Conservation (phyloP, 441 rosid genomes). For the Pelargonium fulgidum region DNA sequence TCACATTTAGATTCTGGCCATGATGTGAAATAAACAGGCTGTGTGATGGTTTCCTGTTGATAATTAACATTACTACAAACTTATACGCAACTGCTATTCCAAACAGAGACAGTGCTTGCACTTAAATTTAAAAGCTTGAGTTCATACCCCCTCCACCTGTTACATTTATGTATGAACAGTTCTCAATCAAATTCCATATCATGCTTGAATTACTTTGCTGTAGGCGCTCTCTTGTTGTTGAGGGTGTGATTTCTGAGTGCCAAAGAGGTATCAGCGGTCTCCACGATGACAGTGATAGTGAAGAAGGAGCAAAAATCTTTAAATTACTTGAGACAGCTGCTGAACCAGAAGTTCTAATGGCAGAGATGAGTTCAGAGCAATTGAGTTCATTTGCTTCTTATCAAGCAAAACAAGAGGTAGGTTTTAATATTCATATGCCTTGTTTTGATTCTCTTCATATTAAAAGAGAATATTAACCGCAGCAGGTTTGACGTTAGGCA, state of each 20-base stretch:
- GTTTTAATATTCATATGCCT: slow-evolving; percentile 18
- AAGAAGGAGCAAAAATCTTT: slow-evolving; percentile 77
- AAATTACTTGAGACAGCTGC: slow-evolving; percentile 72
- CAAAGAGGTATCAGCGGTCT: slow-evolving; percentile 39
- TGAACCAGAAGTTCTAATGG: slow-evolving; percentile 93
- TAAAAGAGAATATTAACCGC: slow-evolving; percentile 23
- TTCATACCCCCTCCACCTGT: not conserved
- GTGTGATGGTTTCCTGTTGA: slow-evolving; percentile 2
- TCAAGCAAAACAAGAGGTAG: slow-evolving; percentile 71
- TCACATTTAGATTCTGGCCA: not conserved
- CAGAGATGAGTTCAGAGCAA: slow-evolving; percentile 88
- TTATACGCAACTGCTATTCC: not conserved
- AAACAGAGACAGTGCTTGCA: not conserved
- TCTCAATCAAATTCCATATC: not conserved
- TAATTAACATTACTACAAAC: slow-evolving; percentile 9
- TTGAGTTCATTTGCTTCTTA: slow-evolving; percentile 58
- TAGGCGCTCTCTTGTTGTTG: slow-evolving; percentile 63
- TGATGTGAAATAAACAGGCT: not conserved
- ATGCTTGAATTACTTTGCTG: slow-evolving; percentile 20
- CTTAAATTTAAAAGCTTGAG: slow-evolving; percentile 5
- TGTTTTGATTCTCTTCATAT: slow-evolving; percentile 13
- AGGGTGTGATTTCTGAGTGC: slow-evolving; percentile 59
- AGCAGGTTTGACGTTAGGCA: slow-evolving; percentile 40
- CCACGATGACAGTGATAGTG: slow-evolving; percentile 45
- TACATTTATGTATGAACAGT: not conserved